phyloP scores from a whole-genome alignment of 306 rosid species.

The Vigna reflexopilosa region DNA sequence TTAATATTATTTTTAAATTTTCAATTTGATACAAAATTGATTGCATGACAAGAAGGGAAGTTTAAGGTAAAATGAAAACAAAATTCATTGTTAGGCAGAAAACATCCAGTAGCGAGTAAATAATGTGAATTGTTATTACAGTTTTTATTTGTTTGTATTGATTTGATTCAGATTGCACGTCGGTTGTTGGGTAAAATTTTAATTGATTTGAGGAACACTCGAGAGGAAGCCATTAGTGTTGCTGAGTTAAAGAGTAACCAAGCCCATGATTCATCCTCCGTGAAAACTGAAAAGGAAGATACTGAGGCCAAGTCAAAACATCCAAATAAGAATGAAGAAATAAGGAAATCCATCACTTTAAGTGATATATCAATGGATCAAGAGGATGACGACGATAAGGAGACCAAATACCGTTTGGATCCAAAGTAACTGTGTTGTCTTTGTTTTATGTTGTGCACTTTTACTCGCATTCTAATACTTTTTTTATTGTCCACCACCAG shows the following conservation, averaged over 20 bases:
- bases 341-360: constrained; percentile 58
- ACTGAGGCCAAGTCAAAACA: constrained; percentile 61
- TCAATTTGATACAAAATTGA: neutral
- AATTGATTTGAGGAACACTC: constrained; percentile 94
- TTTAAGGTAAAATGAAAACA: neutral
- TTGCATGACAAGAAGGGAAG: neutral
- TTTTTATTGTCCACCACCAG: constrained; percentile 54
- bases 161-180: constrained; percentile 80
- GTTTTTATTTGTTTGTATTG: constrained; percentile 34
- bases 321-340: constrained; percentile 66
- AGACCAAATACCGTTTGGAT: constrained; percentile 95
- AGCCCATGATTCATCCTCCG: constrained; percentile 58
- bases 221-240: constrained; percentile 92
- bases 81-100: neutral
- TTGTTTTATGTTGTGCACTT: constrained; percentile 24
- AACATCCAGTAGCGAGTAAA: neutral
- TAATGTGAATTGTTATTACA: neutral
- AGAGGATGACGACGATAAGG: constrained; percentile 96
- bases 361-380: constrained; percentile 80
- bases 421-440: constrained; percentile 68
- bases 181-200: constrained; percentile 88
- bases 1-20: neutral
- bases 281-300: constrained; percentile 61
- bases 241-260: constrained; percentile 82
- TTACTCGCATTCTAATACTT: constrained; percentile 22